Evolutionary conservation across 139 green algal genomes (phyloP).

Genomic region (Spirogloea muscicola): DNA sequence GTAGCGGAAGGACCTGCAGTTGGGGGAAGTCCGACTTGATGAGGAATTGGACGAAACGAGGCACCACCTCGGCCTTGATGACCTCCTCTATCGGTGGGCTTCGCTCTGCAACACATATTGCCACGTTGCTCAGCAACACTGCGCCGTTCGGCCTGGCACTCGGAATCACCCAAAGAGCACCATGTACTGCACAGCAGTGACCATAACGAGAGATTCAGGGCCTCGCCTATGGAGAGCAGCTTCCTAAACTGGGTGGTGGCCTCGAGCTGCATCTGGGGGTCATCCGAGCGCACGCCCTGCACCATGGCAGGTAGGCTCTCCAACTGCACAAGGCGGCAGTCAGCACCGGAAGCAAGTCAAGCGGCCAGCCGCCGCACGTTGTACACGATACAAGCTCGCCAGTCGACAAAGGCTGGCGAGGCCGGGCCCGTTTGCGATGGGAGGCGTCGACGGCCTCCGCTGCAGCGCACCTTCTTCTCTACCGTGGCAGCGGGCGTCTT

Average conservation of each 20-base stretch:
- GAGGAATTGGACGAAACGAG: conserved; percentile 95
- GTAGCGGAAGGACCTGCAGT: conserved; percentile 60
- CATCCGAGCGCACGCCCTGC: conserved; percentile 73
- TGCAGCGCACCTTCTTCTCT: conserved; percentile 46
- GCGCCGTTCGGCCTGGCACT: too few relatives aligned
- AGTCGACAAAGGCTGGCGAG: too few relatives aligned
- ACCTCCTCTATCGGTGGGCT: conserved; percentile 98
- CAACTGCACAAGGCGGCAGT: too few relatives aligned
- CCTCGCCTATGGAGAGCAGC: conserved; percentile 92
- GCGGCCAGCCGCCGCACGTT: too few relatives aligned
- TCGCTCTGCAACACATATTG: conserved; percentile 81
- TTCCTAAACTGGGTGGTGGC: conserved; percentile 96
- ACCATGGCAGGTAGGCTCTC: conserved; percentile 93
- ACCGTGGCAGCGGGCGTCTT: conserved; percentile 31
- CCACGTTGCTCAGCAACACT: too few relatives aligned
- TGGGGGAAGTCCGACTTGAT: conserved; percentile 75
- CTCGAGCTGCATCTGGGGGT: conserved; percentile 83
- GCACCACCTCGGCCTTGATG: conserved; percentile 90
- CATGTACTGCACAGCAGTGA: too few relatives aligned
- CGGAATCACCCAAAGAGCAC: too few relatives aligned
- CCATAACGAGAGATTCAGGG: neutral
- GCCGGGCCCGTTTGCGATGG: too few relatives aligned
- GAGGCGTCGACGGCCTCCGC: too few relatives aligned
- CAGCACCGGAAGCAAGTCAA: neutral
- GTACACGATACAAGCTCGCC: too few relatives aligned